These are phyloP conservation scores for Metschnikowia similis DNA, from an alignment of 805 yeast species.

Conservation along the genomic window DNA sequence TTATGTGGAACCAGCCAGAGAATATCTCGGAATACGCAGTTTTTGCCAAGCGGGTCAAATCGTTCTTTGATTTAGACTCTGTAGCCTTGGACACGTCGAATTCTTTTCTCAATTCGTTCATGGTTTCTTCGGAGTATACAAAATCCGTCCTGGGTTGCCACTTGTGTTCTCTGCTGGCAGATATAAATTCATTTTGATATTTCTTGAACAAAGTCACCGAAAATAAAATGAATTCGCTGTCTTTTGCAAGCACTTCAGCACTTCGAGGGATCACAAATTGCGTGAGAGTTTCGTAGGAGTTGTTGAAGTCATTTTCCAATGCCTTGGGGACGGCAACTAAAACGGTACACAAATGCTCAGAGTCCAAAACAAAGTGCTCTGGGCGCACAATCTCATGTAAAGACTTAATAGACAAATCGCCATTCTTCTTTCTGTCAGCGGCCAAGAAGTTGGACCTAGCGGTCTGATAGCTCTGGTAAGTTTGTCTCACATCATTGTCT, in stretches of 20 bases:
- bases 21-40: conserved; percentile 88
- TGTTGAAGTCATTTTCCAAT: conserved; percentile 55
- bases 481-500: conserved; percentile 78
- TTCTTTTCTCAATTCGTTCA: conserved; percentile 72
- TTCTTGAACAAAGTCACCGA: conserved; percentile 84
- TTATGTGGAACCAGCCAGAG: conserved; percentile 86
- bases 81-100: conserved; percentile 68
- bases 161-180: conserved; percentile 74
- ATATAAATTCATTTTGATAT: conserved; percentile 62
- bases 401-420: conserved; percentile 87
- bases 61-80: conserved; percentile 71
- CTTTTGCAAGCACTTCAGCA: conserved; percentile 66
- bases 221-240: conserved; percentile 69
- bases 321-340: conserved; percentile 82
- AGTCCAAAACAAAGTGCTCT: conserved; percentile 75
- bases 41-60: conserved; percentile 74
- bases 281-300: conserved; percentile 69
- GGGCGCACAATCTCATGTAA: conserved; percentile 84
- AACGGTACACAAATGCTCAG: conserved; percentile 84
- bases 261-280: conserved; percentile 90
- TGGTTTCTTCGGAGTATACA: conserved; percentile 71
- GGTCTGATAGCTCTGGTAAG: conserved; percentile 68
- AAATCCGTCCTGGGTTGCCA: conserved; percentile 89
- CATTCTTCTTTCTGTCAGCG: conserved; percentile 88
- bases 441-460: conserved; percentile 83